A percentile compares a stretch with the other conserved stretches of the same genome.
Conservation (phyloP, 1,284 basidiomycete species). For the Cryptococcus amylolentus region DNA sequence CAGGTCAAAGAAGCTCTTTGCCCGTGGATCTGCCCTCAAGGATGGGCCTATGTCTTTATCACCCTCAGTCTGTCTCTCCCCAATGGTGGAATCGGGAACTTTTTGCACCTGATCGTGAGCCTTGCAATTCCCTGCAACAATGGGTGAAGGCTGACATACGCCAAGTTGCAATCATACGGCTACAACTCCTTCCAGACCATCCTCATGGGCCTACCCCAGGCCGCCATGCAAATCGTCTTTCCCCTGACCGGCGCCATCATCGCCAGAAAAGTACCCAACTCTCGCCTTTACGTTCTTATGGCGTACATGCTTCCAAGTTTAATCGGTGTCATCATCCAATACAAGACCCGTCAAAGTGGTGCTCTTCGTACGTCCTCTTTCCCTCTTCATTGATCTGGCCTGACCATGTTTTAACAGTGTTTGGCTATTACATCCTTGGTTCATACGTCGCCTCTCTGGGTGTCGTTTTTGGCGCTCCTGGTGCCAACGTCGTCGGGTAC, state of each 20-base stretch:
- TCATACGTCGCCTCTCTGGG: constrained; percentile 35
- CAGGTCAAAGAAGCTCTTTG: constrained; percentile 35
- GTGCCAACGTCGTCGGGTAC: constrained; percentile 34
- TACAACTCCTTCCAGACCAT: constrained; percentile 36
- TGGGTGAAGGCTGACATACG: background rate
- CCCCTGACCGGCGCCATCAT: constrained; percentile 30
- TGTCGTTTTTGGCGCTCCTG: constrained; percentile 31
- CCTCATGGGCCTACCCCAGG: constrained; percentile 33
- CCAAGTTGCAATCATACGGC: constrained; percentile 34
- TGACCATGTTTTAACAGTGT: constrained; percentile 16
- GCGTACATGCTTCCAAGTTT: constrained; percentile 24
- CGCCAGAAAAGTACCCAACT: constrained; percentile 21
- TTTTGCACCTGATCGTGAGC: constrained; percentile 21
- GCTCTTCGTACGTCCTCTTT: constrained; percentile 23
- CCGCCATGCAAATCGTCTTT: constrained; percentile 32
- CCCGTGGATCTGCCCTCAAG: constrained; percentile 34
- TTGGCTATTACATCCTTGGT: constrained; percentile 36
- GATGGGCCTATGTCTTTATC: constrained; percentile 12
- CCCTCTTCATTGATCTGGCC: background rate
- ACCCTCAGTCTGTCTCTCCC: constrained; percentile 25
- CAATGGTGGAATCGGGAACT: constrained; percentile 30
- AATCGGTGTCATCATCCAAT: constrained; percentile 26
- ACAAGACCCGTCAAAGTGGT: constrained; percentile 16
- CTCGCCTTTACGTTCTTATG: constrained; percentile 26
- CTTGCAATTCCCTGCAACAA: background rate